phyloP scores from a whole-genome alignment of 768 basidiomycete species.

The Pisolithus microcarpus region DNA sequence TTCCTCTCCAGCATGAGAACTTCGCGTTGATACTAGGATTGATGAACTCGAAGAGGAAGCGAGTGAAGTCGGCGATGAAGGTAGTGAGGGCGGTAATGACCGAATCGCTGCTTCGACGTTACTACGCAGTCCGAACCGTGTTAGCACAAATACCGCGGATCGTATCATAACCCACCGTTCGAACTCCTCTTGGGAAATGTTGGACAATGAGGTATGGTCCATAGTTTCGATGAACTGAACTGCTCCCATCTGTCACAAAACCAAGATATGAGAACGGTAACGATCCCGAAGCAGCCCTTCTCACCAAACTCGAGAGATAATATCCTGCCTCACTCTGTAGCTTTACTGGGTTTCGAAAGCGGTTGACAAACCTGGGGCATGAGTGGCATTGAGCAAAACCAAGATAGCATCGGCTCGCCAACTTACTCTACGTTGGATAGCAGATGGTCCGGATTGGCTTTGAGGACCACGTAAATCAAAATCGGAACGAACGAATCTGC shows the following conservation, averaged over 20 bases:
- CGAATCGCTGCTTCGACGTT: constrained; percentile 60
- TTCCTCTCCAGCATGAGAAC: constrained; percentile 76
- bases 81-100: constrained; percentile 30
- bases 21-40: constrained; percentile 28
- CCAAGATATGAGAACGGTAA: constrained; percentile 1
- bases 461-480: constrained; percentile 87
- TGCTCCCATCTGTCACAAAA: constrained; percentile 72
- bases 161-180: constrained; percentile 48
- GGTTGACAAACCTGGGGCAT: constrained; percentile 75
- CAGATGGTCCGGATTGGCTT: constrained; percentile 89
- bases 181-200: constrained; percentile 90
- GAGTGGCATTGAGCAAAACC: neutral
- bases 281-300: constrained; percentile 16
- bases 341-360: constrained; percentile 85
- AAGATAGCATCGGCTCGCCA: neutral
- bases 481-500: constrained; percentile 95
- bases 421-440: constrained; percentile 92
- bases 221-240: constrained; percentile 97
- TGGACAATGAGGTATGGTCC: constrained; percentile 92
- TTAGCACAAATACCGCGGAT: neutral
- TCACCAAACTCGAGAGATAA: constrained; percentile 89
- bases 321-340: constrained; percentile 95
- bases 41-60: constrained; percentile 32
- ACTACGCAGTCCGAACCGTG: constrained; percentile 17
- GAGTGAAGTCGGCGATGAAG: constrained; percentile 27